Base-by-base conservation (phyloP, 345 rosid genomes). In the Linum trigynum region DNA sequence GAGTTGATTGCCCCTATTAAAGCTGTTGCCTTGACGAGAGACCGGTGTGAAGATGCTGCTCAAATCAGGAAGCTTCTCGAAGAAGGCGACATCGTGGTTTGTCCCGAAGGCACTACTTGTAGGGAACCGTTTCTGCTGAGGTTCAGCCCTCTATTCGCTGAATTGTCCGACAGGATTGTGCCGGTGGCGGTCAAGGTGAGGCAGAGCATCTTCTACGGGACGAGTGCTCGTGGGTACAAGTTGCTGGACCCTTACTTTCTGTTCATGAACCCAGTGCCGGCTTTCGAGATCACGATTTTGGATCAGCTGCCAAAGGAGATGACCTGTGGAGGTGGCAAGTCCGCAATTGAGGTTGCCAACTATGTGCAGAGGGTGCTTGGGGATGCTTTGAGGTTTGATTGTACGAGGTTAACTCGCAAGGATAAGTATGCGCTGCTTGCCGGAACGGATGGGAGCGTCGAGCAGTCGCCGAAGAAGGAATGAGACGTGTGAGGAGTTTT, bases 41-140 rank as follows among this genome's bases (percentile, higher is more conserved):
- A 94, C 50, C 71, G 97, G 8, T 90, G 86, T 48, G 83, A 63
- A 70, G 99, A 94, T 32, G 96, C 99, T 0, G 87, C 73, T 0
- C 73, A 86, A 64, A 94, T 94, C 63, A 87, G 86, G 71, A 77
- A 79, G 35, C 76, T 94, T 38, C 82, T 94, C 0, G 83, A 87
- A 65, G 96, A 94, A 74, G 99, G 99, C 0, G 99, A 94, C 67
- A 65, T 94, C 63, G 95, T 91, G 55, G 84, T 94, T 2, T 94
- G 99, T 72, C 97, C 97, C 0, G 99, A 94, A 64, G 99, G 99
- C 35, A 94, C 99, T 2, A 94, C 99, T 0, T 90, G 99, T 32
- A 79, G 99, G 0, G 97, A 94, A 64, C 95, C 99, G 5, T 94
- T 88, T 71, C 82, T 94, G 2, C 69, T 94, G 35, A 71, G 99